Percentiles rank a stretch among this genome's conserved stretches.
These are phyloP conservation scores for Selaginella moellendorffii DNA, from an alignment of 75 land plant species.

Conservation along the genomic window DNA sequence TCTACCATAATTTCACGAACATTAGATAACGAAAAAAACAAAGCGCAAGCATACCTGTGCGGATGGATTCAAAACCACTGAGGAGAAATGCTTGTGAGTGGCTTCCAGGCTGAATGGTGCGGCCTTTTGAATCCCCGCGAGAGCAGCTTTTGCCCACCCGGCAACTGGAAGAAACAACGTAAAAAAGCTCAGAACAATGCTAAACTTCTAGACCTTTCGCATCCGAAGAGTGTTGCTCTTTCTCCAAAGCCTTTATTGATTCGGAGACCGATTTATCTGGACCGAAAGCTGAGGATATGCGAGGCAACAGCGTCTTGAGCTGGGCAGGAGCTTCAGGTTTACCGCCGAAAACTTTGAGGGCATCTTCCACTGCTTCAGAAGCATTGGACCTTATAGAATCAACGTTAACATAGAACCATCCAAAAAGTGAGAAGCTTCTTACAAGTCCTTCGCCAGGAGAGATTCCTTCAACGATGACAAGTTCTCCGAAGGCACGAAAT, in stretches of 20 bases:
- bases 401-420: background rate
- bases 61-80: constrained; percentile 27
- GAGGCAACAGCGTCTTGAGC: constrained; percentile 44
- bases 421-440: constrained; percentile 11
- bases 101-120: constrained; percentile 82
- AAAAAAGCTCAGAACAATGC: no score
- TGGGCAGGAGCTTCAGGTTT: constrained; percentile 42
- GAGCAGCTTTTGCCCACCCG: constrained; percentile 81
- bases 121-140: constrained; percentile 59
- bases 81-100: constrained; percentile 58
- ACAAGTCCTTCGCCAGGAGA: constrained; percentile 49
- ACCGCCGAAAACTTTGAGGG: constrained; percentile 30
- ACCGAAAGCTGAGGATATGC: constrained; percentile 45
- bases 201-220: no score
- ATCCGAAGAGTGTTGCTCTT: constrained; percentile 37
- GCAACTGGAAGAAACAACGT: constrained; percentile 33
- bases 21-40: no score
- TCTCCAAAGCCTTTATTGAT: constrained; percentile 47
- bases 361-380: constrained; percentile 31
- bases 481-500: constrained; percentile 68
- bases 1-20: constrained; percentile 30
- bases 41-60: no score
- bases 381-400: constrained; percentile 30
- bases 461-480: constrained; percentile 51
- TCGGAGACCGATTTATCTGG: constrained; percentile 39